These are phyloP conservation scores for Xylariaceae sp. DNA, from an alignment of 2,329 filamentous ascomycete species.

Conservation along the genomic window DNA sequence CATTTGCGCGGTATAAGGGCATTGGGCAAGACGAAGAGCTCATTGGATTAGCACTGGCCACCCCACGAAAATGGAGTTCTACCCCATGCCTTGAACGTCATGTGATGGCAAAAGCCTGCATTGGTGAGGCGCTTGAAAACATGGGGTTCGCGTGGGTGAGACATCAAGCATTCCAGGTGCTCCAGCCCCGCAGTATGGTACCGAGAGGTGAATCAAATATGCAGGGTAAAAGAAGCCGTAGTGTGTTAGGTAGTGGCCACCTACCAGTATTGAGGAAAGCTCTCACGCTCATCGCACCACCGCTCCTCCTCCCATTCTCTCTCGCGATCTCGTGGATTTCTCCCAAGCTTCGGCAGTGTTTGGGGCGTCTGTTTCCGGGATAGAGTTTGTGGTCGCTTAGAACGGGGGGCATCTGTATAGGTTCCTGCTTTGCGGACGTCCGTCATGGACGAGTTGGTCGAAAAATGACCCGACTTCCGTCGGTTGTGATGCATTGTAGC, in stretches of 20 bases:
- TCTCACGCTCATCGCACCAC: constrained; percentile 56
- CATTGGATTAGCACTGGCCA: constrained; percentile 12
- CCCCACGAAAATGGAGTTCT: constrained; percentile 13
- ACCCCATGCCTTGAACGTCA: constrained; percentile 21
- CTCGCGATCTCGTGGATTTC: constrained; percentile 48
- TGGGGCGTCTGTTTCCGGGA: constrained; percentile 40
- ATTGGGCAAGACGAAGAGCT: constrained; percentile 21
- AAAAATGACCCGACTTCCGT: constrained; percentile 53
- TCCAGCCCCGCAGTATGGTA: constrained; percentile 21
- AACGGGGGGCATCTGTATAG: constrained; percentile 42
- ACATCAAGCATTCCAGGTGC: constrained; percentile 2
- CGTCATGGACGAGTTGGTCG: constrained; percentile 50
- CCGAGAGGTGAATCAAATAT: constrained; percentile 15
- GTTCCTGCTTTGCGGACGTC: constrained; percentile 51
- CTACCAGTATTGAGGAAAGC: constrained; percentile 63
- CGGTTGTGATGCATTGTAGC: constrained; percentile 53
- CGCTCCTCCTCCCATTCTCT: constrained; percentile 46
- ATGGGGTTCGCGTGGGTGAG: constrained; percentile 12
- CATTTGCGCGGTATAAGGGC: constrained; percentile 28
- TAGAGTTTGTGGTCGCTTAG: constrained; percentile 44
- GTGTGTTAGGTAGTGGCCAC: no score
- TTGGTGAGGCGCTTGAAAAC: constrained; percentile 12
- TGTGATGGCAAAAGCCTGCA: constrained; percentile 25
- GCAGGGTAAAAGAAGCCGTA: constrained; percentile 9
- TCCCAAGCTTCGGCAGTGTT: constrained; percentile 45